These are phyloP conservation scores for Pythium monospermum DNA, from an alignment of 352 stramenopile genomes.

Conservation along the genomic window DNA sequence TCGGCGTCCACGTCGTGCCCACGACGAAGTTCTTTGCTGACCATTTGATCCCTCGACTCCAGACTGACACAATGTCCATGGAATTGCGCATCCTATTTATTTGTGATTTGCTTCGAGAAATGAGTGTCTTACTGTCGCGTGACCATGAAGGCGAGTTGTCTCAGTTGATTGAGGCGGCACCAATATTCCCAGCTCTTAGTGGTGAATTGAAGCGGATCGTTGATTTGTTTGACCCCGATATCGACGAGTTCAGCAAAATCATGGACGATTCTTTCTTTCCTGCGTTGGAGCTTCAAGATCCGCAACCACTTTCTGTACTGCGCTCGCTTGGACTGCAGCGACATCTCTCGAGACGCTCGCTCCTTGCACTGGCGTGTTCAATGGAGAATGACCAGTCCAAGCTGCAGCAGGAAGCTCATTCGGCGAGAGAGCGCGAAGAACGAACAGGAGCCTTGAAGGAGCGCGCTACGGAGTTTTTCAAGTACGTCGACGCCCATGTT, in stretches of 20 bases:
- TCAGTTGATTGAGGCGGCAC: conserved; percentile 35
- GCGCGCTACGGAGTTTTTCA: conserved; percentile 48
- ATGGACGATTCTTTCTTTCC: conserved; percentile 73
- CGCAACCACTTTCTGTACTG: conserved; percentile 44
- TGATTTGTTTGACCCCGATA: conserved; percentile 68
- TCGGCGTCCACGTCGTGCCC: conserved; percentile 33
- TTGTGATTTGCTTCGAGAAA: conserved; percentile 39
- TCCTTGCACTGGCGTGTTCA: conserved; percentile 55
- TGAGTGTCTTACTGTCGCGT: conserved; percentile 31
- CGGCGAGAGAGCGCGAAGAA: conserved; percentile 6
- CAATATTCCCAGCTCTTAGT: conserved; percentile 55
- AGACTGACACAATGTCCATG: conserved; percentile 14
- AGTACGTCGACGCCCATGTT: conserved; percentile 62
- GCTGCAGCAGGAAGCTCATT: conserved; percentile 19
- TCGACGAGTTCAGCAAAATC: conserved; percentile 60
- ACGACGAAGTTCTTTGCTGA: conserved; percentile 49
- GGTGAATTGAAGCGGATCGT: conserved; percentile 51
- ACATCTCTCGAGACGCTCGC: conserved; percentile 51
- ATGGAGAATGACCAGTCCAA: conserved; percentile 49
- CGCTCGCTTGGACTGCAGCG: conserved; percentile 64
- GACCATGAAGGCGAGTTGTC: conserved; percentile 37
- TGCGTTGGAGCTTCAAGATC: conserved; percentile 48
- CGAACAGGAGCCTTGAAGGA: conserved; percentile 25
- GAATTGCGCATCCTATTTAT: conserved; percentile 31
- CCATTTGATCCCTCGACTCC: conserved; percentile 45